Base-by-base conservation (phyloP, 768 basidiomycete species). In the Calocera viscosa region DNA sequence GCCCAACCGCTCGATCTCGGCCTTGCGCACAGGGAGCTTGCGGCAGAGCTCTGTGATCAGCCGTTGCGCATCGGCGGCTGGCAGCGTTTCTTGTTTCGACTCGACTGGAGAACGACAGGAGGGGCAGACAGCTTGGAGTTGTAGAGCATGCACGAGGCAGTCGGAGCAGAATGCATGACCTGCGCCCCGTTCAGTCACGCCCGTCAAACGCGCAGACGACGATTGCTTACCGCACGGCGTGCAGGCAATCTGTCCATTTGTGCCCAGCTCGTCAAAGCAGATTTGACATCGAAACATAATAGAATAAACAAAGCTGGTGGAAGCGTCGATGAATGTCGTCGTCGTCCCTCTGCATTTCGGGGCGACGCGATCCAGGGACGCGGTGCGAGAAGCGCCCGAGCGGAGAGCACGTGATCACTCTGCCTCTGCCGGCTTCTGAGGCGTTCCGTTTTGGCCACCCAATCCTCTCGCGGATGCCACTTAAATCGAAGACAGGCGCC, bases 281-380 rank as follows among this genome's bases (percentile, higher is more conserved):
- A 60, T 60, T 30, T 60, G 53, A 60, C 53, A 60, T 60, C 53
- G 53, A 32, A 28, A 60, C 53, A 60, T 60, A 5, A 5, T 38
- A 38, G 7, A 38, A 14, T 14, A 38, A 14, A 14, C 35, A 5
- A 14, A 5, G n/a, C n/a, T n/a, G n/a, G n/a, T n/a, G n/a, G n/a
- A n/a, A n/a, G n/a, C n/a, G n/a, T n/a, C n/a, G n/a, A n/a, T n/a
- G n/a, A n/a, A n/a, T n/a, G n/a, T n/a, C n/a, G n/a, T n/a, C n/a
- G n/a, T n/a, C n/a, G n/a, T n/a, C n/a, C n/a, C n/a, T n/a, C n/a
- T n/a, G n/a, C n/a, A n/a, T n/a, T n/a, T n/a, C n/a, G n/a, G n/a
- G n/a, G n/a, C n/a, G n/a, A n/a, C n/a, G n/a, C n/a, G n/a, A n/a
- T n/a, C n/a, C n/a, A n/a, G n/a, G n/a, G n/a, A n/a, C n/a, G n/a